Conservation (phyloP, 148 eudicot genomes). For the Limonium bicolor region DNA sequence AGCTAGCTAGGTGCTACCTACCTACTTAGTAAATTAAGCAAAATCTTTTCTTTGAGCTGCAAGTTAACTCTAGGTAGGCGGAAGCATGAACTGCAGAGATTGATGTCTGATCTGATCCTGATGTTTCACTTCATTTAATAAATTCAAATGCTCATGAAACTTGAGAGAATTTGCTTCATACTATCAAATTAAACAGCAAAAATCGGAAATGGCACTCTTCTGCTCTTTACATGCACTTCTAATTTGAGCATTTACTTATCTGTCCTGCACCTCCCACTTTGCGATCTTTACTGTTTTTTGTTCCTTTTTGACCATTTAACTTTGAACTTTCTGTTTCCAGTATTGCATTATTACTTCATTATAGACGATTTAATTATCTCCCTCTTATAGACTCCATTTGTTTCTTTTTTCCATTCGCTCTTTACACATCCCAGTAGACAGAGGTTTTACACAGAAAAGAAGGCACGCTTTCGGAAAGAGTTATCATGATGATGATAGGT, state of each 20-base stretch:
- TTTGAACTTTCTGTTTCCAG: background rate
- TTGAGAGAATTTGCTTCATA: background rate
- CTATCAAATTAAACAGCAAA: background rate
- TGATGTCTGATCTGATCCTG: too few species aligned
- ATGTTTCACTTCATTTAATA: constrained; percentile 4
- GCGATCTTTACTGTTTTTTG: background rate
- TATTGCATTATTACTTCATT: too few species aligned
- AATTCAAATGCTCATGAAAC: background rate
- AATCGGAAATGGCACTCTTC: background rate
- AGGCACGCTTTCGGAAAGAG: background rate
- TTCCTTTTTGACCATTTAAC: background rate
- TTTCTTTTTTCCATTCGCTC: too few species aligned
- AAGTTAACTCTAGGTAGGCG: background rate
- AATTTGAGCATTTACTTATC: background rate
- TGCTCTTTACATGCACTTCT: background rate
- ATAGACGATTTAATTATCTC: too few species aligned
- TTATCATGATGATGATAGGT: constrained; percentile 3
- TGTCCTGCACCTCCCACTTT: background rate
- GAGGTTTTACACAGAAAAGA: background rate
- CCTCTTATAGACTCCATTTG: too few species aligned
- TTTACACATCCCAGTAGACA: constrained; percentile 2
- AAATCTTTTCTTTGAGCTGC: background rate
- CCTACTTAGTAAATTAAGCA: background rate
- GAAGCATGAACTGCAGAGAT: too few species aligned
- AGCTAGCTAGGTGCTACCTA: background rate